Conservation (phyloP, 1,139 yeast genomes). For the Yamadazyma siamensis region DNA sequence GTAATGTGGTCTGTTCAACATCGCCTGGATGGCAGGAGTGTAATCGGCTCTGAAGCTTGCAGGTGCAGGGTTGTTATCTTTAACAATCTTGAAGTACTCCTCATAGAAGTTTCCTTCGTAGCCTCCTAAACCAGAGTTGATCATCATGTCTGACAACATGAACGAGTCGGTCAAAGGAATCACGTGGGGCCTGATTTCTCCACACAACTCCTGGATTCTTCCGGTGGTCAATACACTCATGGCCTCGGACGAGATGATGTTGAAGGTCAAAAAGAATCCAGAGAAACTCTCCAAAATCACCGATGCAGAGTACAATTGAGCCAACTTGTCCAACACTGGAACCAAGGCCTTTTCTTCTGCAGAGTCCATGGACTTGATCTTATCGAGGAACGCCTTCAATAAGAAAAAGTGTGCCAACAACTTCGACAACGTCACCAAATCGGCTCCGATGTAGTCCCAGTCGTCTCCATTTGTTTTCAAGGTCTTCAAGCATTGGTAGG, state of each 20-base stretch:
- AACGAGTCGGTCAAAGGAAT: slow-evolving; percentile 48
- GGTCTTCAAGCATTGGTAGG: slow-evolving; percentile 28
- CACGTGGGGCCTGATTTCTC: slow-evolving; percentile 41
- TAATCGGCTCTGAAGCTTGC: slow-evolving; percentile 38
- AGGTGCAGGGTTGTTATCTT: slow-evolving; percentile 40
- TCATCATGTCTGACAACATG: slow-evolving; percentile 43
- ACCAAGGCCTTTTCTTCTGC: slow-evolving; percentile 22
- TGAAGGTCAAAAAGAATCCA: slow-evolving; percentile 39
- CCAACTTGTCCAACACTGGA: slow-evolving; percentile 26
- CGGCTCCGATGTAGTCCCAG: slow-evolving; percentile 53
- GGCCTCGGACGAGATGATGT: slow-evolving; percentile 31
- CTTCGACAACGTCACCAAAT: slow-evolving; percentile 57
- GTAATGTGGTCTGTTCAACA: slow-evolving; percentile 37
- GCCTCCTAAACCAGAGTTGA: slow-evolving; percentile 42
- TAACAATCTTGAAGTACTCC: slow-evolving; percentile 40
- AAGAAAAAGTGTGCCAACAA: slow-evolving; percentile 42
- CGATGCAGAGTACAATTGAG: slow-evolving; percentile 26
- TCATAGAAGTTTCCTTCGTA: slow-evolving; percentile 47
- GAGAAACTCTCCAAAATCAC: slow-evolving; percentile 35
- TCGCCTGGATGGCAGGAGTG: slow-evolving; percentile 28
- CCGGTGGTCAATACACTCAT: slow-evolving; percentile 30
- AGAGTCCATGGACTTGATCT: slow-evolving; percentile 21
- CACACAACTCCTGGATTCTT: slow-evolving; percentile 33
- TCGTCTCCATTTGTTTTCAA: slow-evolving; percentile 29
- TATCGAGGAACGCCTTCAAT: slow-evolving; percentile 28